Evolutionary conservation across 2,329 filamentous ascomycete species (phyloP).

Genomic region (Talaromyces funiculosus): DNA sequence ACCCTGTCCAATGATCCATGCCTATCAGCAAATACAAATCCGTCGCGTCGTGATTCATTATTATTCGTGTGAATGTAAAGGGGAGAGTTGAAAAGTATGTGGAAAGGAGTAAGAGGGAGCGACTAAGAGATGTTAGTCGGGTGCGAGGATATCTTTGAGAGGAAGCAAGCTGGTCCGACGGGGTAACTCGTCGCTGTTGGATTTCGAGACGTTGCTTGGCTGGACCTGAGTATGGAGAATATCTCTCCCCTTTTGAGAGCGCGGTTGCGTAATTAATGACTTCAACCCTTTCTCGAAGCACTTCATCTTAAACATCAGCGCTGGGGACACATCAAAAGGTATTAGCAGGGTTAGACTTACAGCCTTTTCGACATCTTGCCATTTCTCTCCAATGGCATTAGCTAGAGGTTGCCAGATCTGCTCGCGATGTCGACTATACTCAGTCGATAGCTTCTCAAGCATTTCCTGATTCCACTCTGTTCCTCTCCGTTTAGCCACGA

Average conservation of each 20-base stretch:
- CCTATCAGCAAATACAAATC: background rate
- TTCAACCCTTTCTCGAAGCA: conserved; percentile 21
- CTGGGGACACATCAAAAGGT: background rate
- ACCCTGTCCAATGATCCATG: background rate
- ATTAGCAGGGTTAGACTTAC: conserved; percentile 47
- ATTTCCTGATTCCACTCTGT: conserved; percentile 75
- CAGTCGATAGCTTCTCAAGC: conserved; percentile 66
- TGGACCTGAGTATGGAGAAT: conserved; percentile 16
- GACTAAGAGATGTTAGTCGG: background rate
- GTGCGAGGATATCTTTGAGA: conserved; percentile 12
- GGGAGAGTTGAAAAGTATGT: background rate
- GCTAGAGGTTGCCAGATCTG: conserved; percentile 77
- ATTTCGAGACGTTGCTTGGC: conserved; percentile 3
- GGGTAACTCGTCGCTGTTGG: conserved; percentile 3
- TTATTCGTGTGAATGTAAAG: background rate
- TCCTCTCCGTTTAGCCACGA: conserved; percentile 66
- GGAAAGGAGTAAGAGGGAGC: background rate
- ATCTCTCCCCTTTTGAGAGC: conserved; percentile 8
- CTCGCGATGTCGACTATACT: conserved; percentile 73
- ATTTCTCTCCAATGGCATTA: conserved; percentile 51
- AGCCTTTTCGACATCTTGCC: conserved; percentile 72
- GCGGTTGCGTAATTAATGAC: conserved; percentile 9
- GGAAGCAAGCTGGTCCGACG: conserved; percentile 8
- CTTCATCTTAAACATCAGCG: conserved; percentile 11
- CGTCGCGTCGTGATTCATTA: conserved; percentile 14